Percentiles rank a stretch among this genome's conserved stretches.
Conservation (phyloP, 768 basidiomycete genomes). For the Rhodotorula sphaerocarpa region DNA sequence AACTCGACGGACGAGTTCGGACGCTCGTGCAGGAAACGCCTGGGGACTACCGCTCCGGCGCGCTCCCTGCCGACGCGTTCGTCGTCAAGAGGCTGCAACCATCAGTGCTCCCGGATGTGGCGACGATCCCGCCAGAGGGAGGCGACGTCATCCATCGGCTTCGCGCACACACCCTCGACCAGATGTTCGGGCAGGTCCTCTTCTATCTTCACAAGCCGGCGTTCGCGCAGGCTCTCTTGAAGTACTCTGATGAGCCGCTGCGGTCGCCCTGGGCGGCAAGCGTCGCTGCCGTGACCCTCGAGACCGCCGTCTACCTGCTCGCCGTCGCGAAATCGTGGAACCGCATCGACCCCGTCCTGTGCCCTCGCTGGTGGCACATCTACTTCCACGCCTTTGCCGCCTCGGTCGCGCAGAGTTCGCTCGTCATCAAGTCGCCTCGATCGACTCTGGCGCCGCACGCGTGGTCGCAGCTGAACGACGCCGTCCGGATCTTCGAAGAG, state of each 20-base stretch:
- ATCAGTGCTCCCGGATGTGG: slow-evolving; percentile 1
- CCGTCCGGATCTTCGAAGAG: slow-evolving; percentile 13
- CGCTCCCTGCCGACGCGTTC: slow-evolving; percentile 8
- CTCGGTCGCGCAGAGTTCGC: slow-evolving; percentile 8
- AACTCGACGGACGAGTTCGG: slow-evolving; percentile 27
- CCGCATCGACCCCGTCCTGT: slow-evolving; percentile 2
- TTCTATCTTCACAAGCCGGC: slow-evolving; percentile 29
- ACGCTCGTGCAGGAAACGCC: slow-evolving; percentile 20
- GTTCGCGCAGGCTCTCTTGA: slow-evolving; percentile 17
- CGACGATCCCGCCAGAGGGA: not conserved
- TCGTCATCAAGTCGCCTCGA: slow-evolving; percentile 24
- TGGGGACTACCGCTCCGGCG: slow-evolving; percentile 5
- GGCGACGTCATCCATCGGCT: not conserved
- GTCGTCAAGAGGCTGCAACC: slow-evolving; percentile 2
- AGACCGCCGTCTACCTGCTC: slow-evolving; percentile 23
- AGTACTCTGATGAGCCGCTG: slow-evolving; percentile 21
- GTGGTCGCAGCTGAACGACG: slow-evolving; percentile 24
- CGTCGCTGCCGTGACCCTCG: slow-evolving; percentile 26
- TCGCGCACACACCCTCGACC: slow-evolving; percentile 16
- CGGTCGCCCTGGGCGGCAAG: slow-evolving; percentile 11
- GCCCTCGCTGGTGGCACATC: slow-evolving; percentile 31
- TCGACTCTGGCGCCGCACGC: slow-evolving; percentile 24
- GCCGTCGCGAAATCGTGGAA: slow-evolving; percentile 25
- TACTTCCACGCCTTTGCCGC: slow-evolving; percentile 29
- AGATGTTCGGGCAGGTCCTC: slow-evolving; percentile 24